phyloP scores from a whole-genome alignment of 306 rosid genomes.

The Acacia confusa region DNA sequence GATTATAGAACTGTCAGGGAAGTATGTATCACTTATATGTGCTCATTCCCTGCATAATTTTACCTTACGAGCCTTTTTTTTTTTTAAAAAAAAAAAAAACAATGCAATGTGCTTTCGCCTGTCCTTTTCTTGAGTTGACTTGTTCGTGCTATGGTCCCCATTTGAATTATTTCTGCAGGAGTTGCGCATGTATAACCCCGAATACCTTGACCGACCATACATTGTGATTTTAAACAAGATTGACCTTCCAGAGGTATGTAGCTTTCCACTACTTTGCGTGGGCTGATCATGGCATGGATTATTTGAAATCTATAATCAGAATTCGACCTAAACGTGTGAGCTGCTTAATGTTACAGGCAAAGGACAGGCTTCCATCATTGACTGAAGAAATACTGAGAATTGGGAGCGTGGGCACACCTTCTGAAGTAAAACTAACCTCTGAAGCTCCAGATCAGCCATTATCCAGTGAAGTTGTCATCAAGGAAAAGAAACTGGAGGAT shows the following conservation, averaged over 20 bases:
- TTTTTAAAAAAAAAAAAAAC: no score
- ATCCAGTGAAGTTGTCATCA: slow-evolving; percentile 42
- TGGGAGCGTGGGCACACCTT: slow-evolving; percentile 49
- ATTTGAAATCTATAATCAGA: slow-evolving; percentile 4
- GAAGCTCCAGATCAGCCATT: slow-evolving; percentile 36
- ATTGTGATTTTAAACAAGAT: slow-evolving; percentile 91
- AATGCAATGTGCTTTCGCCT: slow-evolving; percentile 9
- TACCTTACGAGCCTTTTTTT: slow-evolving; percentile 1
- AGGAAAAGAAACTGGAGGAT: slow-evolving; percentile 74
- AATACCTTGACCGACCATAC: slow-evolving; percentile 88
- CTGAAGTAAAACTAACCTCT: slow-evolving; percentile 37
- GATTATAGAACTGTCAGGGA: slow-evolving; percentile 94
- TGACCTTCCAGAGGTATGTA: slow-evolving; percentile 80
- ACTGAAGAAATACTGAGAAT: slow-evolving; percentile 69
- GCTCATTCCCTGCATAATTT: neutral
- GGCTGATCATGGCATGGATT: slow-evolving; percentile 2
- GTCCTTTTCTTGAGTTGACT: neutral
- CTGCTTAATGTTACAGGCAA: slow-evolving; percentile 52
- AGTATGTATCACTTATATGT: slow-evolving; percentile 42
- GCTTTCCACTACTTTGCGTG: slow-evolving; percentile 1
- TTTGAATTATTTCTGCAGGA: slow-evolving; percentile 61
- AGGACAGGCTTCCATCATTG: slow-evolving; percentile 58
- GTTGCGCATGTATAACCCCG: slow-evolving; percentile 94
- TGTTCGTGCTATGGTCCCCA: slow-evolving; percentile 16
- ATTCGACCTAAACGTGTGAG: neutral